These are phyloP conservation scores for Diplocarpon mali DNA, from an alignment of 2,329 filamentous ascomycete species.

Conservation along the genomic window DNA sequence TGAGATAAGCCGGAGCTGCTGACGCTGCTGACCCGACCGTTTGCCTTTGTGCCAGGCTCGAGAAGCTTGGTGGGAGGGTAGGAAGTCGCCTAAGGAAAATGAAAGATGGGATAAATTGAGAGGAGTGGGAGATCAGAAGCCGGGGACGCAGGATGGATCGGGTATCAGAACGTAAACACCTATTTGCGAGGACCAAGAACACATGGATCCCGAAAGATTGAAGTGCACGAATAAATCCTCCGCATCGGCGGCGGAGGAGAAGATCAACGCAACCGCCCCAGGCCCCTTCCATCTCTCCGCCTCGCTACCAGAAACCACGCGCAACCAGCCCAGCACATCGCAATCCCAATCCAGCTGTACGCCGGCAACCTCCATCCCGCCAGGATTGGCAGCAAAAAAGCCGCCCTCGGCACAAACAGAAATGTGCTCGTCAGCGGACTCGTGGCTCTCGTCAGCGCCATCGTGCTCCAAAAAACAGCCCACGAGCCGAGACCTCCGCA, in stretches of 20 bases:
- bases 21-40: too few species aligned
- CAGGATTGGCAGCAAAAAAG: constrained; percentile 37
- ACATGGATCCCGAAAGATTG: not conserved
- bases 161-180: too few species aligned
- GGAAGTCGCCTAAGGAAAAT: too few species aligned
- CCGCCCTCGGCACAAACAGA: constrained; percentile 36
- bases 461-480: constrained; percentile 36
- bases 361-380: constrained; percentile 36
- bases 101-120: too few species aligned
- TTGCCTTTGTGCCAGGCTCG: too few species aligned
- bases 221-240: not conserved
- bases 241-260: not conserved
- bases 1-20: too few species aligned
- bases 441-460: constrained; percentile 38
- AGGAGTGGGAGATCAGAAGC: too few species aligned
- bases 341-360: constrained; percentile 40
- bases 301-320: constrained; percentile 36
- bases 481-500: constrained; percentile 37
- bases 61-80: too few species aligned
- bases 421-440: constrained; percentile 39
- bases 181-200: too few species aligned
- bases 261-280: constrained; percentile 18
- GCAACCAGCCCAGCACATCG: constrained; percentile 38
- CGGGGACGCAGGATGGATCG: too few species aligned
- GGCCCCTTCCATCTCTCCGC: constrained; percentile 29